Conservation (phyloP, 2,329 filamentous ascomycete species). For the Rhinocladiella mackenziei region DNA sequence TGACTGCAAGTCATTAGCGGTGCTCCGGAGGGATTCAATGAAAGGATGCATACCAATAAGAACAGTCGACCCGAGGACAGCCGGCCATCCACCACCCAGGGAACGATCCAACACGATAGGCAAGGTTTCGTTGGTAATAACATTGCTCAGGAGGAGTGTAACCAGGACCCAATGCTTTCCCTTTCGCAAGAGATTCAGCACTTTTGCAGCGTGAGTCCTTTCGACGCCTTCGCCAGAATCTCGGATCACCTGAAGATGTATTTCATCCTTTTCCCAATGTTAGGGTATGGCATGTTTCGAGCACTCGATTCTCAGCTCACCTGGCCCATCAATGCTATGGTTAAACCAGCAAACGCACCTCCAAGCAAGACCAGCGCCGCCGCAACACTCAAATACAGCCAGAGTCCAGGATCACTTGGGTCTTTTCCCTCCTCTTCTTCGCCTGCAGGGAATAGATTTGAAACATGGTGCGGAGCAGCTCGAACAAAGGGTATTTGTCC, state of each 20-base stretch:
- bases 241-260: constrained; percentile 92
- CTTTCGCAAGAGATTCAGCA: constrained; percentile 72
- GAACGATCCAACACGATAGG: constrained; percentile 93
- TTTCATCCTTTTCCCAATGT: constrained; percentile 65
- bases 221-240: constrained; percentile 81
- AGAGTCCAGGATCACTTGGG: constrained; percentile 62
- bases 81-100: constrained; percentile 88
- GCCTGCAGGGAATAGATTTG: constrained; percentile 23
- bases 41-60: constrained; percentile 68
- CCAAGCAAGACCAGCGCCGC: constrained; percentile 78
- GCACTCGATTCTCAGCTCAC: constrained; percentile 29
- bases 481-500: constrained; percentile 38
- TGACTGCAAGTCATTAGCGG: constrained; percentile 57
- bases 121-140: constrained; percentile 95
- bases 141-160: constrained; percentile 87
- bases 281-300: constrained; percentile 1
- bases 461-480: constrained; percentile 35
- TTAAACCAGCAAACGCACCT: constrained; percentile 90
- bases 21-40: background rate
- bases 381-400: constrained; percentile 76
- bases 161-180: constrained; percentile 99
- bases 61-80: constrained; percentile 86
- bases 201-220: constrained; percentile 75
- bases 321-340: constrained; percentile 63
- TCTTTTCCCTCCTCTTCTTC: constrained; percentile 47